Evolutionary conservation across 2,329 filamentous ascomycete genomes (phyloP), one percentile per base, ranked within the genome.

Genomic region (Geoglossum cookeanum): DNA sequence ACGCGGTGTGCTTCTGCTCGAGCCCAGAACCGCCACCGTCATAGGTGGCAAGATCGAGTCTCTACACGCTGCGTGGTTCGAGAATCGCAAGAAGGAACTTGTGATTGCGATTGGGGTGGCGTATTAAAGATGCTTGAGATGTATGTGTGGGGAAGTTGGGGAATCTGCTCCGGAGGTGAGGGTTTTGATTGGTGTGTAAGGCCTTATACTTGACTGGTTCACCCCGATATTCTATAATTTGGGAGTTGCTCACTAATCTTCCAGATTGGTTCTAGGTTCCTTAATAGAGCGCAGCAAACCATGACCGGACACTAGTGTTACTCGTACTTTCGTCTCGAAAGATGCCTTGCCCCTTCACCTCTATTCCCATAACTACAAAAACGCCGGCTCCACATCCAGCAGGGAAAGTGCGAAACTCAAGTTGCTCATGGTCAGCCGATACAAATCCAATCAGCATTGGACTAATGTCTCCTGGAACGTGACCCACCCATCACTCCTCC

Each of bases 31-130:
- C 58, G 83, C 81, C 57, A 75, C 78, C n/a, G 66, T 94, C 1
- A 69, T 96, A n/a, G 92, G 92, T 1, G 92, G 92, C 0, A 94
- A 87, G 71, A 78, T 97, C 49, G 89, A 96, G 57, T 74, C 73
- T 0, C 79, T 89, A 75, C 87, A 97, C 65, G 83, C 80, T 65
- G 75, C 75, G 6, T 97, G 91, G 91, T 75, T 76, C 52, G 79
- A 82, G 13, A 80, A 80, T 1, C 77, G 86, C 61, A 82, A 95
- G 68, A 76, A 75, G 54, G 78, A 79, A 61, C 68, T 97, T 59
- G 81, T 80, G 65, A 77, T 78, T 55, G 78, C 75, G 11, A 77
- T 83, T 17, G 73, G 74, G 22, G 67, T 60, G 33, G 55, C 13
- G 15, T 1, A 32, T 22, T 37, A 8, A 33, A 7, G 51, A 35